Conservation (phyloP, 78 protist species). For the Diacronema lutheri region DNA sequence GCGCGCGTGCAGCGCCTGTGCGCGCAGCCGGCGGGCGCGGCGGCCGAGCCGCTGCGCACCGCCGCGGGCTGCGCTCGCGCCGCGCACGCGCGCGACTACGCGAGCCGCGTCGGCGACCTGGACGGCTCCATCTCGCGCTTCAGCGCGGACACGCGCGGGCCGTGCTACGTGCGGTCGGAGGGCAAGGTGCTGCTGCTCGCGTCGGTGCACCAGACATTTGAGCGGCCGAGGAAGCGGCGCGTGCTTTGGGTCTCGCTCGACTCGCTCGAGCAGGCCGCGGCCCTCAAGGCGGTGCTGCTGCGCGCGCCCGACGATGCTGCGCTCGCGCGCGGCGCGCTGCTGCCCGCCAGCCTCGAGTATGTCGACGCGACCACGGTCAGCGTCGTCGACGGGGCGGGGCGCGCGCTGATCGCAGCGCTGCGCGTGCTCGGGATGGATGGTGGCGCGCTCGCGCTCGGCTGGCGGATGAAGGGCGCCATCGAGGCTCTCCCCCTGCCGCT, state of each 20-base stretch:
- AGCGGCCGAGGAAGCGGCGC: neutral
- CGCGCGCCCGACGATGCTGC: no score
- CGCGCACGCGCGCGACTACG: no score
- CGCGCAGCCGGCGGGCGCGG: no score
- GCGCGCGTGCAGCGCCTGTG: no score
- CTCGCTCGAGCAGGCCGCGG: no score
- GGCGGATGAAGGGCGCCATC: neutral
- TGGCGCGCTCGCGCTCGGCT: neutral
- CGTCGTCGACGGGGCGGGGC: neutral
- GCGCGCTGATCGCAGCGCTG: neutral
- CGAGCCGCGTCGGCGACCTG: neutral
- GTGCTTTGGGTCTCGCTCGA: neutral
- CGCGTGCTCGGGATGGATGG: neutral
- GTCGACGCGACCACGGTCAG: neutral
- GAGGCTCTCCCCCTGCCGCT: neutral
- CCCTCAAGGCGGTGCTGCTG: no score
- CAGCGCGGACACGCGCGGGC: neutral
- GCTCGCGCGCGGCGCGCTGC: no score
- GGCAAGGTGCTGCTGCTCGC: conserved; percentile 17
- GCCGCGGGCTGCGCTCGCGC: no score
- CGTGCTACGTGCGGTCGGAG: neutral
- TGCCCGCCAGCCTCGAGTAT: neutral
- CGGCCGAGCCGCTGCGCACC: no score
- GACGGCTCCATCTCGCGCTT: neutral
- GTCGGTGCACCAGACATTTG: neutral